Evolutionary conservation across 1,284 basidiomycete genomes (phyloP), one percentile per base, ranked within the genome.

Genomic region (Moesziomyces sp.): DNA sequence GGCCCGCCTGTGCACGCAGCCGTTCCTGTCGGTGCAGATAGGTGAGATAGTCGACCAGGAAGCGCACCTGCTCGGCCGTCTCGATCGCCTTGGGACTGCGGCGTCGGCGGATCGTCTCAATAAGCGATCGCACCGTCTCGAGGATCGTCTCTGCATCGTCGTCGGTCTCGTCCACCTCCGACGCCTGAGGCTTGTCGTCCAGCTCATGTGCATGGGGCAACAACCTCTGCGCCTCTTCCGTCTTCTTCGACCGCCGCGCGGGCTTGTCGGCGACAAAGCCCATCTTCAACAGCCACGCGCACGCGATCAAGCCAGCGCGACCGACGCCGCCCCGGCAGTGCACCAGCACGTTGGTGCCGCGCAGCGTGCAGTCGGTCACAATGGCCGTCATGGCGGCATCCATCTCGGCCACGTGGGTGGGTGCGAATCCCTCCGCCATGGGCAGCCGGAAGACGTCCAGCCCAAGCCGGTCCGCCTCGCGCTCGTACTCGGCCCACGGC

Each of bases 271-370:
- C 65, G 11, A 88, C 86, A 43, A 97, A 88, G 6, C 95, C 95
- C 78, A 98, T 90, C 84, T 93, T 95, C 67, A 97, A 87, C 82
- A 93, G 88, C 96, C 96, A 98, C 73, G 91, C 92, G 77, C 92
- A 93, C 1, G 95, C 95, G 38, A 97, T 88, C 44, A 98, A 88
- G 1, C 95, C 95, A 0, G 96, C 96, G 26, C 96, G 89, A 0
- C 96, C 96, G 5, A 99, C 92, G 7, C 96, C 96, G 38, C 95
- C 96, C 26, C 96, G 89, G 83, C 96, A 99, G 79, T 98, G 96
- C 7, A 92, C 92, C 7, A 97, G 88, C 3, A 96, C 88, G 35
- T 90, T 88, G 2, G 88, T 84, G 1, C 94, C 94, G 8, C 86
- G 86, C 9, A 95, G 86, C 0, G 94, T 93, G 80, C 95, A 97